These are phyloP conservation scores for Globisporangium heterothallicum DNA, from an alignment of 352 stramenopile species.

Conservation along the genomic window DNA sequence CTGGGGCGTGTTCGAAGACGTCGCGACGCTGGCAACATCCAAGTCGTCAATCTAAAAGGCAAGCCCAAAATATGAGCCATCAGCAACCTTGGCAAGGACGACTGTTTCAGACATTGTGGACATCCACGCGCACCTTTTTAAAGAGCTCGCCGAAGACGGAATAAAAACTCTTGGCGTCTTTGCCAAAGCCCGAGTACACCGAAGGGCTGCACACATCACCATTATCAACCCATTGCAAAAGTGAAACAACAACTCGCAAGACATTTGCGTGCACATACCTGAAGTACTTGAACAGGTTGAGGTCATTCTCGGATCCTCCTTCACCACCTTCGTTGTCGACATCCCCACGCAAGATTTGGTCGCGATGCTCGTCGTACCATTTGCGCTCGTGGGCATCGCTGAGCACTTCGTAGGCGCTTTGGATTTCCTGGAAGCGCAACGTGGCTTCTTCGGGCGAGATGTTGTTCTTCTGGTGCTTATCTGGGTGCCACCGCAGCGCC, in stretches of 20 bases:
- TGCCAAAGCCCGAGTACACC: slow-evolving; percentile 75
- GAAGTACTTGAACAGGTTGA: slow-evolving; percentile 82
- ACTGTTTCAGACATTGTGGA: background rate
- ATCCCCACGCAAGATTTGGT: slow-evolving; percentile 78
- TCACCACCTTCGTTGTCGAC: slow-evolving; percentile 29
- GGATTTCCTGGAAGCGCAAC: slow-evolving; percentile 78
- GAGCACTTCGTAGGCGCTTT: slow-evolving; percentile 84
- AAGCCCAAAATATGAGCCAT: background rate
- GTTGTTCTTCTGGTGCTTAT: slow-evolving; percentile 76
- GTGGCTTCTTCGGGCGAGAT: slow-evolving; percentile 75
- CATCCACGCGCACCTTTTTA: slow-evolving; percentile 30
- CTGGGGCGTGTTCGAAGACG: background rate
- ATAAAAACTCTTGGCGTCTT: slow-evolving; percentile 75
- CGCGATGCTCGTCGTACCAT: slow-evolving; percentile 87
- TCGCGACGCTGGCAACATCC: slow-evolving; percentile 29
- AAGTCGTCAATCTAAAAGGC: slow-evolving; percentile 64
- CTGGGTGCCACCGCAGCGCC: slow-evolving; percentile 79
- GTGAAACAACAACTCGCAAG: background rate
- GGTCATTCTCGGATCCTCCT: slow-evolving; percentile 28
- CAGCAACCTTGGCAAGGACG: too few species aligned
- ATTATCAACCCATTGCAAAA: slow-evolving; percentile 8
- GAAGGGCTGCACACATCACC: slow-evolving; percentile 23
- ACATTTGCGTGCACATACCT: slow-evolving; percentile 26
- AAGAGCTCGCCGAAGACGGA: slow-evolving; percentile 69
- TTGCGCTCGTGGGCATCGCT: slow-evolving; percentile 81